These are phyloP conservation scores for Lithohypha guttulata DNA, from an alignment of 2,329 filamentous ascomycete species.

Conservation along the genomic window DNA sequence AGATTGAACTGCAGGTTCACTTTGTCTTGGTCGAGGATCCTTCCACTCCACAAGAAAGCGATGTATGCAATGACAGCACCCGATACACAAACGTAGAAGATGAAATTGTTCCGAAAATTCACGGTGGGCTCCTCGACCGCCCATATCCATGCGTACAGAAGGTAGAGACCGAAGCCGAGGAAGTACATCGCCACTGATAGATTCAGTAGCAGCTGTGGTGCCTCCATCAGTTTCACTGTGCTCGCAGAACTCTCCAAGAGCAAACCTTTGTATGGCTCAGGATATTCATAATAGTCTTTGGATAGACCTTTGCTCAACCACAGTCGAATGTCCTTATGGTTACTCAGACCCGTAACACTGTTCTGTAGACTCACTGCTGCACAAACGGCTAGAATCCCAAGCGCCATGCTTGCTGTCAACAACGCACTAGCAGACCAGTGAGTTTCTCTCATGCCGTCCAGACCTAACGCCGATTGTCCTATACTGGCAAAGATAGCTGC, in stretches of 20 bases:
- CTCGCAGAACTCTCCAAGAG: conserved; percentile 2
- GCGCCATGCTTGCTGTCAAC: not conserved
- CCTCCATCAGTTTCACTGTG: not conserved
- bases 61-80: not conserved
- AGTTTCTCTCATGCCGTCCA: not conserved
- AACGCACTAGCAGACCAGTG: not conserved
- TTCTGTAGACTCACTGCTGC: conserved; percentile 1
- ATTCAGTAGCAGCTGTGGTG: conserved; percentile 1
- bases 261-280: not conserved
- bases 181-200: not conserved
- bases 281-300: not conserved
- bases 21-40: conserved; percentile 1
- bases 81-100: conserved; percentile 4
- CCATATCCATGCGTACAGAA: conserved; percentile 1
- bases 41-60: not conserved
- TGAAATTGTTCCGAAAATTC: conserved; percentile 1
- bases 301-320: conserved; percentile 5
- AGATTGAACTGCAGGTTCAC: conserved; percentile 5
- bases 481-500: not conserved
- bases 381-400: conserved; percentile 1
- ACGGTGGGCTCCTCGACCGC: not conserved
- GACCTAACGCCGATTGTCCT: not conserved
- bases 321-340: conserved; percentile 1
- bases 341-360: not conserved
- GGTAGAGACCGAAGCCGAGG: conserved; percentile 1